phyloP scores from a whole-genome alignment of 495 filamentous ascomycete species.

The Aspergillus affinis region DNA sequence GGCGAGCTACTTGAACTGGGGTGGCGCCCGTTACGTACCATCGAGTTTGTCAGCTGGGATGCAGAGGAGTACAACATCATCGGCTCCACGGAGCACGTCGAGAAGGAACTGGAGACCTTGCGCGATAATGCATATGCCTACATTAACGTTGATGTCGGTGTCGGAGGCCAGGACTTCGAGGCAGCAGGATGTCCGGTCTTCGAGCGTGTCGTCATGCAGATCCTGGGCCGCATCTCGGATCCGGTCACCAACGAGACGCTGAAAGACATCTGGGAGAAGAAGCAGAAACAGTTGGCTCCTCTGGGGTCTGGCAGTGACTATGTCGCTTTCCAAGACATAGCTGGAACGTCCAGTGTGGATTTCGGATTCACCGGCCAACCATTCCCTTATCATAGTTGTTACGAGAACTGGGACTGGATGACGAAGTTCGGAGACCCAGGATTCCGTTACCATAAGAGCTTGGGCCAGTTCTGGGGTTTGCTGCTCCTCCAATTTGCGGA shows the following conservation, averaged over 20 bases:
- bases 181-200: conserved; percentile 80
- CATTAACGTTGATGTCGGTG: conserved; percentile 87
- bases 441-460: conserved; percentile 75
- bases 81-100: conserved; percentile 93
- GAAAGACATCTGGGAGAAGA: conserved; percentile 71
- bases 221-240: conserved; percentile 72
- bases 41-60: conserved; percentile 96
- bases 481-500: conserved; percentile 86
- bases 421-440: conserved; percentile 71
- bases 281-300: conserved; percentile 55
- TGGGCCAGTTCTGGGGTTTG: conserved; percentile 77
- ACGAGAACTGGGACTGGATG: conserved; percentile 91
- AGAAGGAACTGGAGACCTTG: conserved; percentile 59
- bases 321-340: conserved; percentile 88
- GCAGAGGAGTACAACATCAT: conserved; percentile 90
- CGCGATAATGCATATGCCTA: conserved; percentile 72
- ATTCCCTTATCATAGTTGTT: conserved; percentile 80
- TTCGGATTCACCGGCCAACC: conserved; percentile 70
- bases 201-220: conserved; percentile 64
- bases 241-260: conserved; percentile 71
- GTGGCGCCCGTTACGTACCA: conserved; percentile 89
- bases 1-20: conserved; percentile 69
- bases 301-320: conserved; percentile 85
- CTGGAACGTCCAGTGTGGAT: conserved; percentile 87
- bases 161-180: conserved; percentile 69